phyloP scores from a whole-genome alignment of 352 stramenopile species.

The Phytophthora quininea region DNA sequence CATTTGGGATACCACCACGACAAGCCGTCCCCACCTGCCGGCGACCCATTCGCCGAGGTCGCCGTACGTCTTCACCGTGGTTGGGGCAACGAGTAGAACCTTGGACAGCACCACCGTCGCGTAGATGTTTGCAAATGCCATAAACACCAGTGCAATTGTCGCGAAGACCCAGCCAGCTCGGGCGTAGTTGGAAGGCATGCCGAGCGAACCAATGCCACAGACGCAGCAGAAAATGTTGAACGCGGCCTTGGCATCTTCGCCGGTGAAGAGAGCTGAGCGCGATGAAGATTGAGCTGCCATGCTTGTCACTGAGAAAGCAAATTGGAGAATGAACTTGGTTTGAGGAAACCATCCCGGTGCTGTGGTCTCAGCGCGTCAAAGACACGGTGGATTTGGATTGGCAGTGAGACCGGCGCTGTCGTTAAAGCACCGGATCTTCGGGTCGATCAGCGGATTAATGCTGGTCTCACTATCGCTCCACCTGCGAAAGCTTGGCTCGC shows the following conservation, averaged over 20 bases:
- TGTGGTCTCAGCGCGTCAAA: slow-evolving; percentile 2
- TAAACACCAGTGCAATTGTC: slow-evolving; percentile 36
- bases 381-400: neutral
- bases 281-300: slow-evolving; percentile 4
- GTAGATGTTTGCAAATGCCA: slow-evolving; percentile 42
- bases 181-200: slow-evolving; percentile 45
- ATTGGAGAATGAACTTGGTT: neutral
- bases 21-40: slow-evolving; percentile 28
- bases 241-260: slow-evolving; percentile 37
- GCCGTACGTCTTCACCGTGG: slow-evolving; percentile 32
- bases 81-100: slow-evolving; percentile 34
- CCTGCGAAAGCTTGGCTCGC: no score
- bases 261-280: slow-evolving; percentile 22
- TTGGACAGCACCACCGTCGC: slow-evolving; percentile 32
- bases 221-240: slow-evolving; percentile 33
- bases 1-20: slow-evolving; percentile 24
- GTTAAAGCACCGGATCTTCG: no score
- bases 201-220: slow-evolving; percentile 37
- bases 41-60: slow-evolving; percentile 39
- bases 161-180: slow-evolving; percentile 36
- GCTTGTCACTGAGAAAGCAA: neutral
- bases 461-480: no score
- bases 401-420: no score
- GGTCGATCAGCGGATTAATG: no score
- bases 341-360: neutral